Evolutionary conservation across 1,139 yeast genomes (phyloP), one percentile per base, ranked within the genome.

Genomic region (Hemisphaericaspora xylanilytica): DNA sequence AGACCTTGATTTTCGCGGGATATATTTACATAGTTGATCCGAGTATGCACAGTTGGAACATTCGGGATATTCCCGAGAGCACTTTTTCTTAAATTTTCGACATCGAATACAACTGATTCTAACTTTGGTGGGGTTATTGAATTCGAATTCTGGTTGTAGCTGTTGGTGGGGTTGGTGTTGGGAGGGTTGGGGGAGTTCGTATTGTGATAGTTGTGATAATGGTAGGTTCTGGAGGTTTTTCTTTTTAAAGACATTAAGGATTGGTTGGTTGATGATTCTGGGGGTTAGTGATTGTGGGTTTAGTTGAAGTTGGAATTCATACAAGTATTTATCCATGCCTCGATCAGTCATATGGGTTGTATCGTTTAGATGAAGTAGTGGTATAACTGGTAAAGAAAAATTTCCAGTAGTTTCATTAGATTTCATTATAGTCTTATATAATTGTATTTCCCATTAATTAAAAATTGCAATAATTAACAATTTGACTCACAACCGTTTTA

Each of bases 1-100:
- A 16, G 30, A 11, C 29, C 38, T 41, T 14, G 43, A 18, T 34
- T 53, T 55, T 16, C 61, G 37, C 2, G 56, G 53, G 22, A 49
- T 35, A 36, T 56, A 58, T 8, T 51, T 44, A 37, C 62, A 58
- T 12, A 56, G 39, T 17, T 53, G 58, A 17, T 55, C 59, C 0
- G 61, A 57, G 9, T 50, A 46, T 12, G 41, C 43, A 40, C 63
- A 58, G 32, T 55, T 56, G 12, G 51, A 40, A 40, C 63, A 58
- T 40, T 57, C 61, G 3, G 63, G 62, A 8, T 54, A 35, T 3
- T 43, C 38, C 25, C 61, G 40, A 3, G 59, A 47, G 30, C 63
- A 58, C 38, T 49, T 56, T 43, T 56, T 55, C 38, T 58, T 58
- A 35, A 51, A 55, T 38, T 53, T 55, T 11, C 61, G 52, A 40